Conservation (phyloP, 2,329 filamentous ascomycete species). For the Fusarium caatingaense region DNA sequence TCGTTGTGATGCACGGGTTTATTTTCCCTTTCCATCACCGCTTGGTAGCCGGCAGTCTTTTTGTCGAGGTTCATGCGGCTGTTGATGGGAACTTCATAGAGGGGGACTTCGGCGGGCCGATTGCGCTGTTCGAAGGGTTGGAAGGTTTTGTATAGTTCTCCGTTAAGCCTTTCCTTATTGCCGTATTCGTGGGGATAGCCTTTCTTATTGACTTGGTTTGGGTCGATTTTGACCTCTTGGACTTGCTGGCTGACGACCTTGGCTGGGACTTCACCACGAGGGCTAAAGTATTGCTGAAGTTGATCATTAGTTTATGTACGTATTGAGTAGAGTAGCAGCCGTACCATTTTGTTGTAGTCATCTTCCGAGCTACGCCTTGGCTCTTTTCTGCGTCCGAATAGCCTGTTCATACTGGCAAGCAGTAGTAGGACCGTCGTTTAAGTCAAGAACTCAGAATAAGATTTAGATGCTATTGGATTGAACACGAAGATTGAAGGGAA, state of each 20-base stretch:
- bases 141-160: not conserved
- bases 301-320: too few species aligned
- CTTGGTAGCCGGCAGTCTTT: not conserved
- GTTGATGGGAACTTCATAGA: not conserved
- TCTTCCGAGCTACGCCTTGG: conserved; percentile 22
- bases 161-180: not conserved
- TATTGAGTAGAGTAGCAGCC: too few species aligned
- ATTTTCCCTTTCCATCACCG: not conserved
- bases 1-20: not conserved
- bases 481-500: too few species aligned
- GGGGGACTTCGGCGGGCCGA: too few species aligned
- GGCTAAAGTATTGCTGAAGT: conserved; percentile 15
- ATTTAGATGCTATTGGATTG: too few species aligned
- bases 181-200: not conserved
- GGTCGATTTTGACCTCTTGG: not conserved
- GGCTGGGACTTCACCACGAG: not conserved
- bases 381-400: not conserved
- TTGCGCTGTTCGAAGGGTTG: not conserved
- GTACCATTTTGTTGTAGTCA: conserved; percentile 6
- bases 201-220: fast-evolving
- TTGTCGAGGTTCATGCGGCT: not conserved
- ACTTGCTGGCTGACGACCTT: not conserved
- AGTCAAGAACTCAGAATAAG: too few species aligned
- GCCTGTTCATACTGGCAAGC: not conserved
- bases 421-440: too few species aligned